Base-by-base conservation (phyloP, 108 stramenopile species). In the Thalassiosira profunda region DNA sequence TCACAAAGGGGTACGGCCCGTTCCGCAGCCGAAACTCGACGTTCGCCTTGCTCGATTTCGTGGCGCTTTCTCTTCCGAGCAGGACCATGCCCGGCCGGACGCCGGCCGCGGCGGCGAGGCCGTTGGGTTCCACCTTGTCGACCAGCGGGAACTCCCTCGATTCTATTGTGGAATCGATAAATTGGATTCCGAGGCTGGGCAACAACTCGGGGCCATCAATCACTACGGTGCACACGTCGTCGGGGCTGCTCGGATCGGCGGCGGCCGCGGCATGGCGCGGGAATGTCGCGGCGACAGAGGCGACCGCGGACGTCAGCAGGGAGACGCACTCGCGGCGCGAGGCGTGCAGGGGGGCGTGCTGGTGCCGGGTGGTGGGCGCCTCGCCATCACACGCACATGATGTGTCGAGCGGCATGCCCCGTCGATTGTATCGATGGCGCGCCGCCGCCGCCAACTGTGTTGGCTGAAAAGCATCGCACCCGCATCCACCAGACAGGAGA, bases 11-110 rank as follows among this genome's bases (percentile, higher is more conserved):
- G 62, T 76, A 76, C 7, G 74, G 74, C 2, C 74, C 74, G 20
- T 64, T 54, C n/a, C 46, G 49, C 12, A 74, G 18, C 51, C 62
- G 63, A 34, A 57, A 24, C 6, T 65, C 64, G 17, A 74, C 20
- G 58, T 25, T 42, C 33, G 33, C 38, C 10, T 56, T 38, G 29
- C 53, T 42, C 10, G 30, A 26, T 53, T 59, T 41, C 21, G 25
- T 41, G 18, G 53, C 53, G 17, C 53, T 55, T 8, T 55, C 29
- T 55, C 53, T 55, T 31, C 43, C 64, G 14, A 79, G 43, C 8
- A 72, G 44, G 34, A 79, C 42, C 78, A 79, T 79, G 1, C 78
- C 78, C 14, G 52, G 69, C 33, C 40, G 40, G 5, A 79, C 58
- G 24, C 59, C 59, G 18, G 12, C 15, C n/a, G 5, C 42, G 23